A percentile compares a stretch with the other conserved stretches of the same genome.
These are phyloP conservation scores for Hericium rajendrae DNA, from an alignment of 768 basidiomycete genomes.

Conservation along the genomic window DNA sequence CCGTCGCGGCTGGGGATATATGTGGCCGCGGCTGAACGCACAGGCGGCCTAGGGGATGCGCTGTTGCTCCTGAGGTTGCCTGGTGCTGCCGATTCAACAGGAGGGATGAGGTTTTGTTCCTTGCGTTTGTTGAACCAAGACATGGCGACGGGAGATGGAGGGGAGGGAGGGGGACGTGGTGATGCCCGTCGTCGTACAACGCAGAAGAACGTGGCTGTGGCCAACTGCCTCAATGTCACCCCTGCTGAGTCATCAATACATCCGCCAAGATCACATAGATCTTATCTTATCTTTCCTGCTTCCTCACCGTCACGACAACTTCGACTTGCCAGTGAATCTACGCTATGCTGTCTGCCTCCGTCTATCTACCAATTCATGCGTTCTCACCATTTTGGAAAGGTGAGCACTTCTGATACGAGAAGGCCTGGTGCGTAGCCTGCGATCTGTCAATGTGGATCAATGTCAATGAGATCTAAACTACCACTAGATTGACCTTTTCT, in stretches of 20 bases:
- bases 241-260: constrained; percentile 10
- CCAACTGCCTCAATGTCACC: neutral
- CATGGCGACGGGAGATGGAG: constrained; percentile 33
- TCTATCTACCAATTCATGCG: too few relatives aligned
- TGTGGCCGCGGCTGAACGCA: constrained; percentile 46
- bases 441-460: too few relatives aligned
- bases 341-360: too few relatives aligned
- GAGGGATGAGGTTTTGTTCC: constrained; percentile 56
- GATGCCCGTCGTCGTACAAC: constrained; percentile 1
- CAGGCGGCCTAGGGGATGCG: constrained; percentile 28
- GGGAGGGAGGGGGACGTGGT: constrained; percentile 8
- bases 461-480: too few relatives aligned
- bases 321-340: too few relatives aligned
- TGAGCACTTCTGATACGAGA: too few relatives aligned
- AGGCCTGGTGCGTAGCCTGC: too few relatives aligned
- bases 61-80: constrained; percentile 22
- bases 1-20: constrained; percentile 67
- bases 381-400: too few relatives aligned
- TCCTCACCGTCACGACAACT: too few relatives aligned
- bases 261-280: too few relatives aligned
- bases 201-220: constrained; percentile 12
- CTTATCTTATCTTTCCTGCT: too few relatives aligned
- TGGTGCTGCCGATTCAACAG: constrained; percentile 35
- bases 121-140: constrained; percentile 58
- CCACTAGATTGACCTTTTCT: too few relatives aligned